A percentile compares a stretch with the other conserved stretches of the same genome.
Conservation (phyloP, 257 asterid species). For the Nicotiana attenuata region DNA sequence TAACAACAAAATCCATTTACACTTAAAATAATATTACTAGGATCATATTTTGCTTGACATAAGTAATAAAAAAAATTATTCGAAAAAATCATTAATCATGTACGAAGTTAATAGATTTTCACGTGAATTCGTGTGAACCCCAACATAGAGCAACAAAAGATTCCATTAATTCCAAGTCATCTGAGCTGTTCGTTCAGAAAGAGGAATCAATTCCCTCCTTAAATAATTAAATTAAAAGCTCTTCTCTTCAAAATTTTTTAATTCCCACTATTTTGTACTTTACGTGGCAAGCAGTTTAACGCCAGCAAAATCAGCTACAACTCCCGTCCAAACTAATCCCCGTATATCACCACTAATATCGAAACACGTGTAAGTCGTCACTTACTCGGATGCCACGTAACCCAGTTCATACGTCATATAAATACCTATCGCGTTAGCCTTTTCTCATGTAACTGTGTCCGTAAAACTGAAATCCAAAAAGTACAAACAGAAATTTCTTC, state of each 20-base stretch:
- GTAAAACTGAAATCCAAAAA: neutral
- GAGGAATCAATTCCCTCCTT: neutral
- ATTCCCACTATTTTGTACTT: neutral
- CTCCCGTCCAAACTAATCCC: neutral
- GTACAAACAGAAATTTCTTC: neutral
- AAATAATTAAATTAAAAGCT: neutral
- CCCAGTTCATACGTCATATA: neutral
- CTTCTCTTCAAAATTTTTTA: neutral
- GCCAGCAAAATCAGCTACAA: neutral
- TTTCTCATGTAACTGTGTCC: neutral
- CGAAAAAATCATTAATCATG: neutral
- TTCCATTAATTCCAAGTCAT: neutral
- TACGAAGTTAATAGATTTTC: neutral
- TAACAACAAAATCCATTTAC: neutral
- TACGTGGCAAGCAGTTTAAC: neutral
- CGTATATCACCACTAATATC: neutral
- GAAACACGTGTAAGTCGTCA: neutral
- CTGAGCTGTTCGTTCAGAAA: neutral
- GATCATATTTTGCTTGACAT: neutral
- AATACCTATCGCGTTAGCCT: neutral
- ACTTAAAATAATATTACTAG: neutral
- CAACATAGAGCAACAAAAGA: neutral
- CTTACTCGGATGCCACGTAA: neutral
- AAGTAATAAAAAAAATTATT: too few relatives aligned
- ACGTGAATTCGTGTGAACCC: neutral